Conservation (phyloP, 352 stramenopile species). For the Blastocystis sp. region DNA sequence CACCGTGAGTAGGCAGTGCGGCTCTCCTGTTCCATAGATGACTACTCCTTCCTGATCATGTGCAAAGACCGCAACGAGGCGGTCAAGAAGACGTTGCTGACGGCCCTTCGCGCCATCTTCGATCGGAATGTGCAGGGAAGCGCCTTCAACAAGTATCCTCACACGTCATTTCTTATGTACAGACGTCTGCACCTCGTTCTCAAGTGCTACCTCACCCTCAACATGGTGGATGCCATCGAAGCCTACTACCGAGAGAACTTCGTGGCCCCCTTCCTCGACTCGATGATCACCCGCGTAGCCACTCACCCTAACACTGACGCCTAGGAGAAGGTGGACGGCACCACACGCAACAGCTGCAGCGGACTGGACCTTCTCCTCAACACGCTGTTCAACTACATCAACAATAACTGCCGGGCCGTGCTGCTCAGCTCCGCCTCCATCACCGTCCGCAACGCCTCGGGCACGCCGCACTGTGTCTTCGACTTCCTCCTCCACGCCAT, state of each 20-base stretch:
- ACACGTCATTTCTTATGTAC: background rate
- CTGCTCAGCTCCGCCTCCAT: slow-evolving; percentile 14
- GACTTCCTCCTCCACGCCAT: slow-evolving; percentile 23
- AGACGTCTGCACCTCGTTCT: slow-evolving; percentile 25
- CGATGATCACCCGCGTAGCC: slow-evolving; percentile 42
- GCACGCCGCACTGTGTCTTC: background rate
- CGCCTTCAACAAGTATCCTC: slow-evolving; percentile 2
- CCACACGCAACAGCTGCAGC: slow-evolving; percentile 48
- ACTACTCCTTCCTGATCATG: slow-evolving; percentile 54
- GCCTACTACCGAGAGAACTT: slow-evolving; percentile 59
- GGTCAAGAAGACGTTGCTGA: slow-evolving; percentile 8
- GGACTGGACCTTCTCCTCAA: slow-evolving; percentile 27
- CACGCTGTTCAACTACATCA: slow-evolving; percentile 16
- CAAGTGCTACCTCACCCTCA: slow-evolving; percentile 37
- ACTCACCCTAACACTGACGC: background rate
- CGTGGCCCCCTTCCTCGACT: slow-evolving; percentile 43
- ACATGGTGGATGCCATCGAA: slow-evolving; percentile 53
- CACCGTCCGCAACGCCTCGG: background rate
- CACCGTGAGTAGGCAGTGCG: background rate
- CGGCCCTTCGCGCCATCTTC: slow-evolving; percentile 8
- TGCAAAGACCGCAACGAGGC: slow-evolving; percentile 45
- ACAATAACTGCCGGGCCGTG: slow-evolving; percentile 15
- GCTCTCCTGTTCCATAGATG: background rate
- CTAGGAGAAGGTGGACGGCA: slow-evolving; percentile 46
- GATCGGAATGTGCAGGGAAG: slow-evolving; percentile 50